phyloP scores from a whole-genome alignment of 176 grass and related monocot genomes.

The Cenchrus fungigraminus region DNA sequence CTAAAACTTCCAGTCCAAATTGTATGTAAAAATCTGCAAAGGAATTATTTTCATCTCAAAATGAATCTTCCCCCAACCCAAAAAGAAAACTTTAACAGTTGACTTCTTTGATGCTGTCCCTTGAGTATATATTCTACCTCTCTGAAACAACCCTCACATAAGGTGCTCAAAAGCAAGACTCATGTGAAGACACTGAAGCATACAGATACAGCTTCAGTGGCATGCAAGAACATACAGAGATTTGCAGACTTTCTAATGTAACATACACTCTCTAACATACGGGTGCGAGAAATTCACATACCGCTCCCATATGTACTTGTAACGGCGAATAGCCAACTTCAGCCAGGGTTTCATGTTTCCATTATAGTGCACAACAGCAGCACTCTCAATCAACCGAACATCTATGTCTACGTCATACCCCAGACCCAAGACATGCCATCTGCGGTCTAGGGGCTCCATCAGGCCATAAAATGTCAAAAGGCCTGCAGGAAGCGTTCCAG shows the following conservation, averaged over 20 bases:
- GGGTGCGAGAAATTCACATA: constrained; percentile 75
- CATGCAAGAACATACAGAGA: constrained; percentile 48
- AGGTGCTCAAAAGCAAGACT: constrained; percentile 50
- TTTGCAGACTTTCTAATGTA: constrained; percentile 55
- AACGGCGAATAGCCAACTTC: constrained; percentile 87
- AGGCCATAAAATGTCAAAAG: constrained; percentile 92
- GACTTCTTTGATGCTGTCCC: constrained; percentile 57
- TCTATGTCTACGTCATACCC: constrained; percentile 95
- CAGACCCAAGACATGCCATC: constrained; percentile 95
- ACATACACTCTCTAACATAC: constrained; percentile 70
- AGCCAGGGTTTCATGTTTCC: constrained; percentile 99
- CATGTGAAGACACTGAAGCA: constrained; percentile 50
- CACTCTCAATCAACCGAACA: constrained; percentile 95
- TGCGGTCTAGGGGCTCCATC: constrained; percentile 90
- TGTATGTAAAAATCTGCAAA: constrained; percentile 65
- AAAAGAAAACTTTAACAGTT: constrained; percentile 71
- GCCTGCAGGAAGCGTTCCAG: constrained; percentile 84
- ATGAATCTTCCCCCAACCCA: constrained; percentile 62
- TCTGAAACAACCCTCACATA: constrained; percentile 57
- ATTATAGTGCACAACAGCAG: constrained; percentile 91
- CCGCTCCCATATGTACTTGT: constrained; percentile 86
- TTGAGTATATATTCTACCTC: constrained; percentile 69
- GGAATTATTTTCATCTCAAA: constrained; percentile 72
- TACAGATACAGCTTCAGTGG: constrained; percentile 50
- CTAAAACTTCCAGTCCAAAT: constrained; percentile 56